A percentile compares a stretch with the other conserved stretches of the same genome.
phyloP scores from a whole-genome alignment of 192 early-diverging fungal genomes.

The Umbelopsis vinacea region DNA sequence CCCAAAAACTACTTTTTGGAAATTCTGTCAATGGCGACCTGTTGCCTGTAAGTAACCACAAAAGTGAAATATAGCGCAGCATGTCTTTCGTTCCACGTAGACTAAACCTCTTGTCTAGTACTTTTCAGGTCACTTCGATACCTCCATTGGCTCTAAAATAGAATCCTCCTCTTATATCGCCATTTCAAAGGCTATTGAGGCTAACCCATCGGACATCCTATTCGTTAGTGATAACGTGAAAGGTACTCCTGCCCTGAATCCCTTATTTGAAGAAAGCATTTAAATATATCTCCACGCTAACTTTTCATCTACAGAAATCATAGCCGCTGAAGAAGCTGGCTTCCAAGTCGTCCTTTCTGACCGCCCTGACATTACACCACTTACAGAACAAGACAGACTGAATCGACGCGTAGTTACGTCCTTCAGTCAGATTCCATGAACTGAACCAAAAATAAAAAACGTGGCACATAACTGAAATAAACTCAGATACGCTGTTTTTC shows the following conservation, averaged over 20 bases:
- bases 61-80: background rate
- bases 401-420: slow-evolving; percentile 32
- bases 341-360: slow-evolving; percentile 70
- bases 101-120: slow-evolving; percentile 43
- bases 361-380: slow-evolving; percentile 76
- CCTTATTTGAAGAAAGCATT: background rate
- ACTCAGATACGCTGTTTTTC: background rate
- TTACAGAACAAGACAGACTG: slow-evolving; percentile 31
- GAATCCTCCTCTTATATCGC: slow-evolving; percentile 68
- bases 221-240: slow-evolving; percentile 94
- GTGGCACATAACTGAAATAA: background rate
- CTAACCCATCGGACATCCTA: slow-evolving; percentile 57
- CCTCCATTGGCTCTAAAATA: slow-evolving; percentile 82
- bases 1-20: slow-evolving; percentile 93
- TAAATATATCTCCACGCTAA: background rate
- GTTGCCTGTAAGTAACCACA: slow-evolving; percentile 46
- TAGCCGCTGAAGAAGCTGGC: slow-evolving; percentile 74
- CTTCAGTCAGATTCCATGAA: slow-evolving; percentile 37
- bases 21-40: slow-evolving; percentile 82
- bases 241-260: slow-evolving; percentile 42
- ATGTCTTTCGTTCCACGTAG: background rate
- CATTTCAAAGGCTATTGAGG: slow-evolving; percentile 73
- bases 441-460: background rate
- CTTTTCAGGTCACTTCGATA: slow-evolving; percentile 92
- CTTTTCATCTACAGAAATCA: slow-evolving; percentile 63